Base-by-base conservation (phyloP, 148 eudicot species). In the Spergularia bocconei region DNA sequence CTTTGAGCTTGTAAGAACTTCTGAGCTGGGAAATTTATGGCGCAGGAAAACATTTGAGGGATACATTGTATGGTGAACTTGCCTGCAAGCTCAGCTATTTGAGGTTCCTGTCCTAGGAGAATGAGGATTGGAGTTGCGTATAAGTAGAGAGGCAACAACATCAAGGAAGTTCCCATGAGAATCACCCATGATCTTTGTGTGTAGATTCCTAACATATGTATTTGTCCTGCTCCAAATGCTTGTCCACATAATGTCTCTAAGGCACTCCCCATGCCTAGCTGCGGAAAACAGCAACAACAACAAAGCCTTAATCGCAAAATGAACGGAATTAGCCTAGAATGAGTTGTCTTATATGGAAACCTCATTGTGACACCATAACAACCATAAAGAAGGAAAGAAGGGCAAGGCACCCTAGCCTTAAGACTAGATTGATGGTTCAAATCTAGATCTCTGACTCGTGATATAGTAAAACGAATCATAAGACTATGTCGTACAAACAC, bases 251-350 rank as follows among this genome's bases (percentile, higher is more conserved):
- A 76, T 7, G 98, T 93, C 86, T 93, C 98, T n/a, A 93, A 82
- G 19, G 98, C 98, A 82, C 98, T 93, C 56, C 90, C 89, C 98
- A 93, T 93, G 11, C 98, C 98, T 72, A 93, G 80, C 98, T 93
- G 88, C 67, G 50, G 29, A 1, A 16, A 21, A 66, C 4, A 44
- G 10, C 48, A 44, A 6, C 48, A 44, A 44, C 48, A 44, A 76
- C 19, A 54, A 39, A 74, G 16, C 16, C 14, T 11, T 58, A 19
- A 9, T 44, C 48, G 7, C 48, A 44, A 44, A 44, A 38, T 33
- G 7, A 38, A 20, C n/a, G 6, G 8, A 9, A 1, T 4, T 9
- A 44, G 48, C 8, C 7, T 44, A 4, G 10, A 44, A 44, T 44
- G 48, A 44, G 48, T 44, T 44, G 10, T 44, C 48, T 8, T 44